These are phyloP conservation scores for Trematosphaeria pertusa DNA, from an alignment of 2,329 filamentous ascomycete genomes.

Conservation along the genomic window DNA sequence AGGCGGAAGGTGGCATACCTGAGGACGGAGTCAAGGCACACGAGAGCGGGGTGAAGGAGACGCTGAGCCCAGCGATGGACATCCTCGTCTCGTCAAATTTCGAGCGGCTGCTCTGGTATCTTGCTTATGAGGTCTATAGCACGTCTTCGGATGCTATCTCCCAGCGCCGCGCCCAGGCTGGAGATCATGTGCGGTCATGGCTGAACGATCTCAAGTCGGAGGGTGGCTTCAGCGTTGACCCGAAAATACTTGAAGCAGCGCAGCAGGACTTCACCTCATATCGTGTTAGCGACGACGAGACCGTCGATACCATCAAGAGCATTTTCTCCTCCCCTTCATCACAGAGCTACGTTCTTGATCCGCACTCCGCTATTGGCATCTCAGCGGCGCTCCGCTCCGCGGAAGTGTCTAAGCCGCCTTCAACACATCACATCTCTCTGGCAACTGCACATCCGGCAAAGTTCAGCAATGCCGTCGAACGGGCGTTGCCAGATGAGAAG, in stretches of 20 bases:
- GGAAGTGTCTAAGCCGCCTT: conserved; percentile 54
- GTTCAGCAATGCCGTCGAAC: conserved; percentile 83
- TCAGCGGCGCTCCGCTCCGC: conserved; percentile 76
- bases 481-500: conserved; percentile 74
- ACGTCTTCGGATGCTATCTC: conserved; percentile 49
- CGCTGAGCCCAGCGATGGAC: conserved; percentile 94
- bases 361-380: conserved; percentile 89
- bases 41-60: conserved; percentile 82
- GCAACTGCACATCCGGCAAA: conserved; percentile 97
- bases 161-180: conserved; percentile 59
- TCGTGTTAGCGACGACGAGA: conserved; percentile 63
- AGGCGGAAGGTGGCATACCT: conserved; percentile 62
- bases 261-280: conserved; percentile 82
- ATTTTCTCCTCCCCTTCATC: conserved; percentile 58
- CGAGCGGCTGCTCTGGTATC: conserved; percentile 92
- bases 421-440: conserved; percentile 76
- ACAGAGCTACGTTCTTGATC: conserved; percentile 80
- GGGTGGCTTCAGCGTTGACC: conserved; percentile 82
- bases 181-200: conserved; percentile 80
- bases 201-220: conserved; percentile 78
- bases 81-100: conserved; percentile 97
- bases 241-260: conserved; percentile 74
- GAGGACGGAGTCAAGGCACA: conserved; percentile 68
- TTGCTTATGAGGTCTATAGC: conserved; percentile 67
- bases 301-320: conserved; percentile 55